A percentile compares a stretch with the other conserved stretches of the same genome.
phyloP scores from a whole-genome alignment of 2,329 filamentous ascomycete species.

The Cercospora beticola region DNA sequence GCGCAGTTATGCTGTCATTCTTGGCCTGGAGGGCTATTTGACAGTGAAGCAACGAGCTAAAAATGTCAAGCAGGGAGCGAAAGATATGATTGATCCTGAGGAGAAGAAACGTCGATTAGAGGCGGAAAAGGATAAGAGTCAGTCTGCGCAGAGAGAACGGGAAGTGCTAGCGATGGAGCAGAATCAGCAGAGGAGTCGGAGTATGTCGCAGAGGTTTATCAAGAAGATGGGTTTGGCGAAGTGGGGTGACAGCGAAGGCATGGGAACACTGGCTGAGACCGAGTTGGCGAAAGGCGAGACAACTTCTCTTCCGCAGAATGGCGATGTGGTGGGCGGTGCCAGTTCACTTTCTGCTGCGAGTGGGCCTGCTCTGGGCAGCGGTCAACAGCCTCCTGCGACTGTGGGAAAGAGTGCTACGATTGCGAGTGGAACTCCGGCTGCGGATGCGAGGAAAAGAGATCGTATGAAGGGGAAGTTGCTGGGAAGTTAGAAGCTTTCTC shows the following conservation, averaged over 20 bases:
- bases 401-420: conserved; percentile 10
- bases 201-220: conserved; percentile 38
- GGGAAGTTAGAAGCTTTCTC: background rate
- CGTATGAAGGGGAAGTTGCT: conserved; percentile 3
- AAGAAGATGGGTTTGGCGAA: conserved; percentile 26
- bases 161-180: conserved; percentile 46
- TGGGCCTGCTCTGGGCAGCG: background rate
- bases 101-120: conserved; percentile 51
- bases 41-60: conserved; percentile 67
- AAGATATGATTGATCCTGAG: conserved; percentile 62
- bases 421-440: conserved; percentile 7
- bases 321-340: background rate
- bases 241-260: conserved; percentile 12
- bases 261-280: background rate
- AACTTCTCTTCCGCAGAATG: background rate
- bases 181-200: conserved; percentile 42
- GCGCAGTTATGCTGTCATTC: conserved; percentile 76
- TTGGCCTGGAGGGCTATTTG: conserved; percentile 78
- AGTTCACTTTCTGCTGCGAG: background rate
- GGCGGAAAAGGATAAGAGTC: conserved; percentile 57
- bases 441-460: conserved; percentile 3
- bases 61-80: conserved; percentile 53
- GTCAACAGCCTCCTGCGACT: background rate
- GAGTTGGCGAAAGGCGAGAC: background rate
- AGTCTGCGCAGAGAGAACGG: conserved; percentile 62